These are phyloP conservation scores for Xylaria venustula DNA, from an alignment of 495 filamentous ascomycete species.

Conservation along the genomic window DNA sequence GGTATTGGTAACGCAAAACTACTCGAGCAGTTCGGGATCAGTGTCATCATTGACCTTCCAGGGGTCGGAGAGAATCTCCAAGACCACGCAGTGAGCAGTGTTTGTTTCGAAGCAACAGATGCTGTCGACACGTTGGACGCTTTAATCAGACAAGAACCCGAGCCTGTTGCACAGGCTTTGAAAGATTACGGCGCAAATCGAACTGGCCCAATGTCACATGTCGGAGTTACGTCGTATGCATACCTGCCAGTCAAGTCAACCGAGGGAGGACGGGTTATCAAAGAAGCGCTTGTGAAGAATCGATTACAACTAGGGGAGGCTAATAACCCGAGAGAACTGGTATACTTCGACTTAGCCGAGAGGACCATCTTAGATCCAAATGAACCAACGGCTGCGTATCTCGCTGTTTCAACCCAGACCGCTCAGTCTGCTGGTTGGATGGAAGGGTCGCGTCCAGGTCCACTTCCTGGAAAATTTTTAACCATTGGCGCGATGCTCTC, in stretches of 20 bases:
- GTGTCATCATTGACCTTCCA: constrained; percentile 64
- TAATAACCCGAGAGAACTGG: not conserved
- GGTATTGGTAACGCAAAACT: constrained; percentile 68
- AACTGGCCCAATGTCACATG: constrained; percentile 46
- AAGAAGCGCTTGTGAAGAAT: constrained; percentile 51
- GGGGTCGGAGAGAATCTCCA: constrained; percentile 70
- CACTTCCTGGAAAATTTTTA: constrained; percentile 18
- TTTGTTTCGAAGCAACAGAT: constrained; percentile 42
- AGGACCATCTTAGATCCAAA: constrained; percentile 20
- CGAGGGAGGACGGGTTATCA: constrained; percentile 11
- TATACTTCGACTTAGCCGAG: constrained; percentile 15
- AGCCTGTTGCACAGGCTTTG: constrained; percentile 48
- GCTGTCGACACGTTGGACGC: constrained; percentile 69
- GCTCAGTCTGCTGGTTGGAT: not conserved
- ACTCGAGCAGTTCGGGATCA: constrained; percentile 59
- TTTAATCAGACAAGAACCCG: constrained; percentile 60
- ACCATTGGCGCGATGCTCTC: constrained; percentile 30
- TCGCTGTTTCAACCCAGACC: constrained; percentile 12
- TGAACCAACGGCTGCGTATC: constrained; percentile 23
- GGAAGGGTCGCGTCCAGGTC: not conserved
- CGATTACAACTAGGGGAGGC: constrained; percentile 50
- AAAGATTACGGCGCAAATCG: constrained; percentile 14
- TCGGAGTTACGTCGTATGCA: constrained; percentile 71
- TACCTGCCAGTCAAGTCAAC: constrained; percentile 52
- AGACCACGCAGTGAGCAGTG: constrained; percentile 42